A percentile compares a stretch with the other conserved stretches of the same genome.
Evolutionary conservation across 1,284 basidiomycete genomes (phyloP).

Genomic region (Naganishia sp.): DNA sequence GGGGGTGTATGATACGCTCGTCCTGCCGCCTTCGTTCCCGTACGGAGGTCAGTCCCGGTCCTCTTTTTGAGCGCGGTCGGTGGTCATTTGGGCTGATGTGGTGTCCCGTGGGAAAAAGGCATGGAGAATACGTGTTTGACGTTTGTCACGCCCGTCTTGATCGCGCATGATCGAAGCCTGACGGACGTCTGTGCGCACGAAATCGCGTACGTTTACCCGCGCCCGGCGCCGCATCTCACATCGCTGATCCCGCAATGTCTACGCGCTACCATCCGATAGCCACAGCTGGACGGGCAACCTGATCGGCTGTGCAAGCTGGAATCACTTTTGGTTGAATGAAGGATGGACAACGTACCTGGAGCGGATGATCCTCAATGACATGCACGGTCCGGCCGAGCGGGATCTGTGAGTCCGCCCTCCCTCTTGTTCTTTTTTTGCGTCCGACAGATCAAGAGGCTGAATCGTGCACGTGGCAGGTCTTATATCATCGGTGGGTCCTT

Average conservation of each 20-base stretch:
- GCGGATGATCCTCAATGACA: conserved; percentile 70
- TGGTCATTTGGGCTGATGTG: background rate
- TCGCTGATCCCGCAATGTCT: conserved; percentile 33
- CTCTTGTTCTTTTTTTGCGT: conserved; percentile 28
- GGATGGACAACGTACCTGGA: conserved; percentile 94
- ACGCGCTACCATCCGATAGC: conserved; percentile 44
- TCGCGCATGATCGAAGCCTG: conserved; percentile 78
- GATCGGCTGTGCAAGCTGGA: conserved; percentile 56
- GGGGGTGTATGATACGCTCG: conserved; percentile 85
- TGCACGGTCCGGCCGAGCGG: conserved; percentile 77
- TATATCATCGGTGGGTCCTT: conserved; percentile 45
- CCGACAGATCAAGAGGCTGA: background rate
- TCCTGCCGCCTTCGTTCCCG: conserved; percentile 92
- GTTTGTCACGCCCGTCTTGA: conserved; percentile 81
- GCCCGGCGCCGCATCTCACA: background rate
- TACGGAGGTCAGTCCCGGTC: conserved; percentile 75
- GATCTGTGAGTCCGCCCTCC: conserved; percentile 57
- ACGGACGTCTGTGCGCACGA: conserved; percentile 79
- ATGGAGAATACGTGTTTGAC: conserved; percentile 67
- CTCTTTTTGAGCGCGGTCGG: background rate
- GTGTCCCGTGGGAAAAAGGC: conserved; percentile 11
- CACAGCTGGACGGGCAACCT: conserved; percentile 87
- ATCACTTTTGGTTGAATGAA: conserved; percentile 87
- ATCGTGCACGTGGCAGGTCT: conserved; percentile 38
- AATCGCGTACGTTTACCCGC: conserved; percentile 50